phyloP scores from a whole-genome alignment of 129 eudicot species.

The Gnaphalium uliginosum region DNA sequence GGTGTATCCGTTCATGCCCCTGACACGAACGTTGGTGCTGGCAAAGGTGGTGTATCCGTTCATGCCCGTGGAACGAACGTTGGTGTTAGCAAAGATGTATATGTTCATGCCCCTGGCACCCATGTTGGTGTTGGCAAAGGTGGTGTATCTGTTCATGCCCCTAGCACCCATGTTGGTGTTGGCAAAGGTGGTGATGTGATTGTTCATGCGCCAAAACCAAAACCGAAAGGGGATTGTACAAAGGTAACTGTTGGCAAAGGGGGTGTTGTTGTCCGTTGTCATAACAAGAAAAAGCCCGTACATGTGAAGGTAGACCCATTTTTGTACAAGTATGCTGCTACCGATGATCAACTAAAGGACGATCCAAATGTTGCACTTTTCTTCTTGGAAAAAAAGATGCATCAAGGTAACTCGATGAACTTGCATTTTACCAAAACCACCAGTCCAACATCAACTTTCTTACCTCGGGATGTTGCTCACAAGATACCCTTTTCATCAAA shows the following conservation, averaged over 20 bases:
- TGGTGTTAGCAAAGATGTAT: constrained; percentile 1
- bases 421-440: constrained; percentile 41
- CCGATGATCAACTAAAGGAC: constrained; percentile 55
- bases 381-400: constrained; percentile 42
- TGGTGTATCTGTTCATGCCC: constrained; percentile 31
- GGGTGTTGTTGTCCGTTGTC: constrained; percentile 43
- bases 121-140: constrained; percentile 25
- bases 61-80: constrained; percentile 5
- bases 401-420: constrained; percentile 41
- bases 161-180: constrained; percentile 31
- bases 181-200: constrained; percentile 32
- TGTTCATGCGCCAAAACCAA: constrained; percentile 27
- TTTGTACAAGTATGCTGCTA: constrained; percentile 51
- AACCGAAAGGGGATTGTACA: constrained; percentile 25
- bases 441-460: constrained; percentile 36
- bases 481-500: constrained; percentile 55
- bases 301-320: constrained; percentile 44
- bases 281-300: constrained; percentile 35
- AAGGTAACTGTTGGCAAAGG: constrained; percentile 46
- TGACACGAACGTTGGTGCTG: constrained; percentile 14
- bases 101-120: constrained; percentile 5
- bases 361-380: constrained; percentile 61
- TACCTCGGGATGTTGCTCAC: constrained; percentile 51
- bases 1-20: constrained; percentile 33
- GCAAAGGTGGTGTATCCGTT: constrained; percentile 34